Conservation (phyloP, 768 basidiomycete genomes). For the Daedaleopsis nitida region DNA sequence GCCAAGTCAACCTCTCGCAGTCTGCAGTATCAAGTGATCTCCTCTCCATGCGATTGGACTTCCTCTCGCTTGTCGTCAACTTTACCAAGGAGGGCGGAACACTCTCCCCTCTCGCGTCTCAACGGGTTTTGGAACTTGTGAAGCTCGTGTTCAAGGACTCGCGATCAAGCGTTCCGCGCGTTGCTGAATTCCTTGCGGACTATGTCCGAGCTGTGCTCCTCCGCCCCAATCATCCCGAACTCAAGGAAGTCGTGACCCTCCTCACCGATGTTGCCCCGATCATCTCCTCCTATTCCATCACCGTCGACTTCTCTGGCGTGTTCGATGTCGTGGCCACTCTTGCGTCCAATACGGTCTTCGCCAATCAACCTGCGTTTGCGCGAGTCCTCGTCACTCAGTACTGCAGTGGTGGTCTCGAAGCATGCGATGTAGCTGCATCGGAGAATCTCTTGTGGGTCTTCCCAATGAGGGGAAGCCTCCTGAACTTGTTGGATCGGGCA, state of each 20-base stretch:
- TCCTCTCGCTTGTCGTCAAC: conserved; percentile 53
- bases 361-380: conserved; percentile 54
- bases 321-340: conserved; percentile 54
- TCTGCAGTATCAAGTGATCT: conserved; percentile 55
- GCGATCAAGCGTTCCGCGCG: conserved; percentile 36
- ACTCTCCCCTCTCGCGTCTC: conserved; percentile 40
- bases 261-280: conserved; percentile 59
- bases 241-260: conserved; percentile 54
- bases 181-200: conserved; percentile 56
- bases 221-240: conserved; percentile 41
- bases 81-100: conserved; percentile 54
- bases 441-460: conserved; percentile 34
- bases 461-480: conserved; percentile 29
- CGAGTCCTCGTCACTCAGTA: conserved; percentile 36
- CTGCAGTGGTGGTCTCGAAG: conserved; percentile 38
- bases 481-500: conserved; percentile 36
- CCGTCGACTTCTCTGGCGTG: conserved; percentile 59
- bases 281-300: conserved; percentile 48
- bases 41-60: conserved; percentile 63
- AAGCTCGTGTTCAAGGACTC: conserved; percentile 59
- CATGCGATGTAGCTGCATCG: conserved; percentile 36
- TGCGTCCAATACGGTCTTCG: conserved; percentile 45
- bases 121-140: conserved; percentile 55
- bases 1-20: conserved; percentile 38
- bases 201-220: conserved; percentile 53